Evolutionary conservation across 768 basidiomycete genomes (phyloP).

Genomic region (Paxillus involutus): DNA sequence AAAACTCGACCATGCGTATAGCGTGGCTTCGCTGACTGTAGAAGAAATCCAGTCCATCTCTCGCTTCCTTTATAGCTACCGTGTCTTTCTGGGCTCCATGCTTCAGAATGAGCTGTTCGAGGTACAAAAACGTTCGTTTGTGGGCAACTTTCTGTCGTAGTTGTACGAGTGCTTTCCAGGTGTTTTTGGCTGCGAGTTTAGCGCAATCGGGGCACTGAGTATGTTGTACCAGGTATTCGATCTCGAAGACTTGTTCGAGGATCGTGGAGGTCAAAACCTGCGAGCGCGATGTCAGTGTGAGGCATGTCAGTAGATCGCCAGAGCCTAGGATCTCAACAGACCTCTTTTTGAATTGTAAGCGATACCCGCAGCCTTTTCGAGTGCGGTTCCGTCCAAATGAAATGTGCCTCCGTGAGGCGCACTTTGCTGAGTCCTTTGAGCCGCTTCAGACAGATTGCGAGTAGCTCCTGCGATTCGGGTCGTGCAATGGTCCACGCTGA

Average conservation of each 20-base stretch:
- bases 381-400: conserved; percentile 99
- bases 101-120: conserved; percentile 96
- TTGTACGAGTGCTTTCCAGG: conserved; percentile 97
- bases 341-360: conserved; percentile 98
- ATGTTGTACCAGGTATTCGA: conserved; percentile 92
- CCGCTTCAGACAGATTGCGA: conserved; percentile 93
- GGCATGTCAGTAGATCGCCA: not conserved
- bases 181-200: conserved; percentile 95
- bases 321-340: conserved; percentile 32
- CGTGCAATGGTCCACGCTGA: conserved; percentile 80
- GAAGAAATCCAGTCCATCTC: conserved; percentile 96
- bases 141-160: conserved; percentile 99
- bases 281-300: conserved; percentile 16
- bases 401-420: conserved; percentile 95
- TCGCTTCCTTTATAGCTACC: conserved; percentile 87
- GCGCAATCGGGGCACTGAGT: conserved; percentile 96
- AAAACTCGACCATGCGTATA: conserved; percentile 95
- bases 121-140: conserved; percentile 95
- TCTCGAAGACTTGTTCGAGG: conserved; percentile 95
- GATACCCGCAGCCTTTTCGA: conserved; percentile 91
- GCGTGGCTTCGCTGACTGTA: conserved; percentile 90
- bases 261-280: conserved; percentile 93
- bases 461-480: conserved; percentile 89
- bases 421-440: conserved; percentile 94
- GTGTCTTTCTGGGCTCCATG: conserved; percentile 97